phyloP scores from a whole-genome alignment of 306 rosid genomes.

The Albizia julibrissin region DNA sequence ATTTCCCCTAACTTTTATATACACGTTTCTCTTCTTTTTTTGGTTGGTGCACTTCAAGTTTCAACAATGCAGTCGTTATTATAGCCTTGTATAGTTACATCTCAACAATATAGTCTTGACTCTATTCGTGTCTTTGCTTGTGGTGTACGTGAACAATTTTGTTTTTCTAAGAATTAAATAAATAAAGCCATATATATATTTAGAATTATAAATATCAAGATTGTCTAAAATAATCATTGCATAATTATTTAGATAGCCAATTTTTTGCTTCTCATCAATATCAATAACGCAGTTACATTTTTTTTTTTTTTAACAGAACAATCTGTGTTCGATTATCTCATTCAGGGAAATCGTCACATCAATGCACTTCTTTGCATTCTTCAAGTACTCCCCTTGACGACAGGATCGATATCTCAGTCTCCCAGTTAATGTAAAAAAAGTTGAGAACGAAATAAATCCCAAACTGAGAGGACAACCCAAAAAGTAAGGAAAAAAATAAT shows the following conservation, averaged over 20 bases:
- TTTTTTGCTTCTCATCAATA: constrained; percentile 33
- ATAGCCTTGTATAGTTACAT: background rate
- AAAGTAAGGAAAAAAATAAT: background rate
- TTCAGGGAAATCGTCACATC: background rate
- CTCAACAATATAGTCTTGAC: background rate
- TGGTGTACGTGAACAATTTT: background rate
- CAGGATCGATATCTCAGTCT: background rate
- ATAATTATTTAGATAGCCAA: constrained; percentile 11
- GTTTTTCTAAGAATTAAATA: background rate
- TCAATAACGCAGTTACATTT: background rate
- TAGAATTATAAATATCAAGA: background rate
- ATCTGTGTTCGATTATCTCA: background rate
- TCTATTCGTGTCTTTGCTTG: background rate
- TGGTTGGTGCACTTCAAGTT: background rate
- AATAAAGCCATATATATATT: background rate
- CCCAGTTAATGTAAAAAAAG: background rate
- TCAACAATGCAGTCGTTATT: background rate
- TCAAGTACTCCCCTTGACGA: background rate
- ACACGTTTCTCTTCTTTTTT: background rate
- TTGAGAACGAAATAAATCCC: background rate
- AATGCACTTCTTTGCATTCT: background rate
- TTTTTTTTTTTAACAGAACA: background rate
- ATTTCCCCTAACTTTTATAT: no score
- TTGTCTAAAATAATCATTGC: background rate
- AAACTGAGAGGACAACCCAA: background rate